Evolutionary conservation across 371 early-diverging fungal species (phyloP), one percentile per base, ranked within the genome.

Genomic region (Mucor plumbeus): DNA sequence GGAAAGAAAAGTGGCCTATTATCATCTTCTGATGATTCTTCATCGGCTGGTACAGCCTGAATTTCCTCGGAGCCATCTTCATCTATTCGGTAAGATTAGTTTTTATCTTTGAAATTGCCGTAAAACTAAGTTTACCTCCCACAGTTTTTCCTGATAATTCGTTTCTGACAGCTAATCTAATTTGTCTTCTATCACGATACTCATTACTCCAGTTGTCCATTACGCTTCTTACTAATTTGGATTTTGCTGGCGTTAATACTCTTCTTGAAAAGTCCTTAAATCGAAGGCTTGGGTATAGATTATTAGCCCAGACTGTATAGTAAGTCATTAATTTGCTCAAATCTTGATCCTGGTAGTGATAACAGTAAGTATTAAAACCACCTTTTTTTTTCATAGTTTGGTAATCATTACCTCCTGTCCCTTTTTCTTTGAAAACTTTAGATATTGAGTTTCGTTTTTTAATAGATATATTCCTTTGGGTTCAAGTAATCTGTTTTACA

Each of bases 231-330:
- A 80, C 66, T 3, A 65, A 64, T 36, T 63, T 55, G 17, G 70
- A 41, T 5, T 73, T 61, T 13, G 87, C 82, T 33, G 77, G 76
- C 40, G 77, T 85, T 17, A 74, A 70, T 1, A 80, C 75, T 36
- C 44, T 70, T 34, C 75, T 68, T 35, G 83, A 70, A 60, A 87
- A 85, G 48, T 78, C 76, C 5, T 60, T 44, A 63, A 86, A 83
- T 9, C 55, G 60, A 5, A 85, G 59, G 14, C 82, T 77, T 9
- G 89, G 87, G 59, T 73, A 86, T 0, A 88, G 64, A 17, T 74
- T 70, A 61, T 85, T 81, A 0, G 81, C 87, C 89, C 89, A 88
- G 8, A 85, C 58, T 38, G 82, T 80, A 63, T 87, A 88, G 59
- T 80, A 83, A 0, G 75, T 70, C 71, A 88, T 81, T 4, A 88